A percentile compares a stretch with the other conserved stretches of the same genome.
These are phyloP conservation scores for Auriscalpium orientale DNA, from an alignment of 768 basidiomycete genomes.

Conservation along the genomic window DNA sequence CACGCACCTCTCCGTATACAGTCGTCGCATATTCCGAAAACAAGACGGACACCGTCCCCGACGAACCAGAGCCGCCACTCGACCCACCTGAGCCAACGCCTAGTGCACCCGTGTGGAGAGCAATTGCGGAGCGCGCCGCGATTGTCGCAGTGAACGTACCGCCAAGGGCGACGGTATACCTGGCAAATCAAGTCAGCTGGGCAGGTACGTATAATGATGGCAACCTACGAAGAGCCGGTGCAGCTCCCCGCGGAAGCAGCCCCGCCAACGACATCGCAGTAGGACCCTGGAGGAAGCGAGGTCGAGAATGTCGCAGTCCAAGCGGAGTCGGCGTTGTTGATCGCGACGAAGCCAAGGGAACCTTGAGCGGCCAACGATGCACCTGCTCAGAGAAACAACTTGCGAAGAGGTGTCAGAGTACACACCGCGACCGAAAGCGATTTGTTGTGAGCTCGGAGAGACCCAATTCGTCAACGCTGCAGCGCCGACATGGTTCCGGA, in stretches of 20 bases:
- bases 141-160: slow-evolving; percentile 17
- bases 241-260: slow-evolving; percentile 33
- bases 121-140: slow-evolving; percentile 18
- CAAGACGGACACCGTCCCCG: slow-evolving; percentile 2
- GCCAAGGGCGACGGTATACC: slow-evolving; percentile 6
- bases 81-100: background rate
- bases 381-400: too few relatives aligned
- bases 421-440: slow-evolving; percentile 60
- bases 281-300: slow-evolving; percentile 46
- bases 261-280: slow-evolving; percentile 64
- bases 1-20: slow-evolving; percentile 44
- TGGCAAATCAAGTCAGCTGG: background rate
- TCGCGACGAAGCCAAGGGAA: slow-evolving; percentile 51
- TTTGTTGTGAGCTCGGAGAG: slow-evolving; percentile 47
- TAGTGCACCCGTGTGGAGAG: slow-evolving; percentile 16
- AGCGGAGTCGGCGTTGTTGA: slow-evolving; percentile 51
- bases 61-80: background rate
- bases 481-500: slow-evolving; percentile 50
- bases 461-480: slow-evolving; percentile 49
- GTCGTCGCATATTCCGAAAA: slow-evolving; percentile 53
- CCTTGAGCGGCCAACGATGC: slow-evolving; percentile 25
- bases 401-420: background rate
- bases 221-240: slow-evolving; percentile 37
- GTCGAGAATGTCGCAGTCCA: slow-evolving; percentile 56
- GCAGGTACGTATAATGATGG: too few relatives aligned